These are phyloP conservation scores for Cladosporium sp. DNA, from an alignment of 2,329 filamentous ascomycete species.

Conservation along the genomic window DNA sequence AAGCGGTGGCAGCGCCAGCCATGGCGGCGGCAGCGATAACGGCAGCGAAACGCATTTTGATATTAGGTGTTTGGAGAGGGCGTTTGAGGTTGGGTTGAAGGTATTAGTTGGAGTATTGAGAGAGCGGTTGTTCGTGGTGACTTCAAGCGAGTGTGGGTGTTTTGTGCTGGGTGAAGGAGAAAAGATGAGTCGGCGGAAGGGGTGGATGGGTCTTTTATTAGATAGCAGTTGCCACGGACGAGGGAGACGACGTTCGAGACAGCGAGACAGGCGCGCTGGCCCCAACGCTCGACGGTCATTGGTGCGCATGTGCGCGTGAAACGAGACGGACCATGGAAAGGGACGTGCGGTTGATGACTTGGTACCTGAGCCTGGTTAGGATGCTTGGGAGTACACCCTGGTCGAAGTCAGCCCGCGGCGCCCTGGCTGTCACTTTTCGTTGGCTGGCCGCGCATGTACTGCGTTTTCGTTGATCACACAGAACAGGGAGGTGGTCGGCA, in stretches of 20 bases:
- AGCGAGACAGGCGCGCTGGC: conserved; percentile 8
- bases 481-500: background rate
- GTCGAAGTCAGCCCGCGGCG: background rate
- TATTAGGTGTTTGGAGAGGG: conserved; percentile 5
- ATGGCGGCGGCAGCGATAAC: conserved; percentile 30
- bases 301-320: background rate
- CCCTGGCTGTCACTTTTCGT: background rate
- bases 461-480: conserved; percentile 3
- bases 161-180: background rate
- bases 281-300: background rate
- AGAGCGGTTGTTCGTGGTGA: background rate
- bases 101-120: background rate
- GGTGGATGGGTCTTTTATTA: background rate
- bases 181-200: background rate
- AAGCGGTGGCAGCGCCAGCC: conserved; percentile 36
- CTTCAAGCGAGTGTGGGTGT: conserved; percentile 7
- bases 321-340: background rate
- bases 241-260: conserved; percentile 9
- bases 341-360: conserved; percentile 1
- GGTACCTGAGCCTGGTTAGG: background rate
- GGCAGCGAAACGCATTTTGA: conserved; percentile 49
- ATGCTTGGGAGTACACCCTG: background rate
- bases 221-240: background rate
- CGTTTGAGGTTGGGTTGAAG: background rate
- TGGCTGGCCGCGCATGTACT: background rate